A percentile compares a stretch with the other conserved stretches of the same genome.
Evolutionary conservation across 805 yeast genomes (phyloP).

Genomic region (Lipomyces mesembrius): DNA sequence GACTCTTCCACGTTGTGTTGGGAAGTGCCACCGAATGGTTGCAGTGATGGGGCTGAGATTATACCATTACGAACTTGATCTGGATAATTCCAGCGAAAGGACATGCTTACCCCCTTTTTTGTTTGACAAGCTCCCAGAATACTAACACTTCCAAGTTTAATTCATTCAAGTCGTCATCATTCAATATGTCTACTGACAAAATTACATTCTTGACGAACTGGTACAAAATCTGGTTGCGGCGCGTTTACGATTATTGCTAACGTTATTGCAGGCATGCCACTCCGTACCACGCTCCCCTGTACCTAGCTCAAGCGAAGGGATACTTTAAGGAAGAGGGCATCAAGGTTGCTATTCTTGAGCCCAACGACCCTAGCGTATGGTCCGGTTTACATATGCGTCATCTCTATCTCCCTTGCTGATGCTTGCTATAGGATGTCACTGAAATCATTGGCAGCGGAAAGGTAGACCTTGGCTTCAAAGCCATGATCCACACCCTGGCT

Average conservation of each 20-base stretch:
- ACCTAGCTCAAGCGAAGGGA: slow-evolving; percentile 56
- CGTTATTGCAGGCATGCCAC: slow-evolving; percentile 48
- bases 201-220: slow-evolving; percentile 59
- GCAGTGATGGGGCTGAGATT: slow-evolving; percentile 16
- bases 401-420: neutral
- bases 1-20: neutral
- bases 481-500: slow-evolving; percentile 64
- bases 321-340: slow-evolving; percentile 57
- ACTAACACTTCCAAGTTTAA: neutral
- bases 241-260: neutral
- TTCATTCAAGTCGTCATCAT: slow-evolving; percentile 3
- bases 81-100: slow-evolving; percentile 26
- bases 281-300: slow-evolving; percentile 61
- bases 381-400: neutral
- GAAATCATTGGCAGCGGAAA: slow-evolving; percentile 62
- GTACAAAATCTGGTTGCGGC: slow-evolving; percentile 35
- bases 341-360: slow-evolving; percentile 59
- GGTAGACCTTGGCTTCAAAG: slow-evolving; percentile 62
- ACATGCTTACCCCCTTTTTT: slow-evolving; percentile 14
- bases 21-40: neutral
- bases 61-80: slow-evolving; percentile 27
- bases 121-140: neutral
- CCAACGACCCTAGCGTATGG: slow-evolving; percentile 55
- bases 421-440: slow-evolving; percentile 51
- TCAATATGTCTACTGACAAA: slow-evolving; percentile 52